Base-by-base conservation (phyloP, 805 yeast species). In the Phaffomyces antillensis region DNA sequence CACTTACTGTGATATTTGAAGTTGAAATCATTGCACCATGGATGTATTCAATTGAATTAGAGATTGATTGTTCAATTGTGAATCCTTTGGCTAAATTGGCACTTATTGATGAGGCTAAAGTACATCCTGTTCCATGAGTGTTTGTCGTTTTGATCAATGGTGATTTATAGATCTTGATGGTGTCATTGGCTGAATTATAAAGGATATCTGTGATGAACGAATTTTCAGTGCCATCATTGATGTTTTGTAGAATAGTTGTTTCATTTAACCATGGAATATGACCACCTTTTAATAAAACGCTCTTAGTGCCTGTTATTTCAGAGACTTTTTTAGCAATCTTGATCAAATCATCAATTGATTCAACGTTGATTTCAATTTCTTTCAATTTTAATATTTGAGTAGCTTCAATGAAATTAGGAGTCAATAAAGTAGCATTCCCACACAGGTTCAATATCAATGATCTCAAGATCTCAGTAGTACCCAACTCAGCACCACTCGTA, bases 41-140 rank as follows among this genome's bases (percentile, higher is more conserved):
- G 13, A 87, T 80, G 56, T 77, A 89, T 50, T 74, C 74, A 40
- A 86, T 74, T 0, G 83, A 77, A 18, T 71, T 64, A 9, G 70
- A 69, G 8, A 85, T 74, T 0, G 95, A 68, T 3, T 68, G 70
- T 3, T 53, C 50, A 9, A 86, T 55, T 0, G 66, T 31, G 32
- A 58, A 51, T 0, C 81, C 82, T 32, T 69, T 69, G 4, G 95
- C 90, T 24, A 87, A 53, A 52, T 84, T 78, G 2, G 93, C 79
- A 0, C 93, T 81, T 50, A 89, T 82, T 0, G 95, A 73, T 0
- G 95, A 81, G 0, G 95, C 79, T 41, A 89, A 68, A 0, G 96
- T 85, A 63, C 96, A 89, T 1, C 96, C 96, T 4, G 96, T 86
- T 12, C 96, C 96, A 61, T 89, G 96, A 1, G 86, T 79, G 55